Evolutionary conservation across 768 basidiomycete genomes (phyloP), one percentile per base, ranked within the genome.

Genomic region (Leucosporidium scottii): DNA sequence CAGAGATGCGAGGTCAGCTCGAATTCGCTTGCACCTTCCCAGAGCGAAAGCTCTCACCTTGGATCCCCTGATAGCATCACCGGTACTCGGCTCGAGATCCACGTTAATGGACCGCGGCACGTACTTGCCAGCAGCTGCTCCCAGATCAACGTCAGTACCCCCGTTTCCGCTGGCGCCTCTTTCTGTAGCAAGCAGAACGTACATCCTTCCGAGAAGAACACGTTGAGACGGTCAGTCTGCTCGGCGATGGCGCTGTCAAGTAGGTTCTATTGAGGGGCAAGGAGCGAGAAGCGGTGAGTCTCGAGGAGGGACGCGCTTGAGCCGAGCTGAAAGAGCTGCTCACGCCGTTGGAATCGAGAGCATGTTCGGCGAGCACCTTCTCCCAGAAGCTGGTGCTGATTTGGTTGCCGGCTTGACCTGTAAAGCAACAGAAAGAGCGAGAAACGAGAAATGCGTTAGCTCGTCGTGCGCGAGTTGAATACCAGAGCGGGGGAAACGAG

Each of bases 81-180:
- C 86, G 15, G 96, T 93, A 15, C 90, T 90, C 13, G 86, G 81
- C 78, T 97, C 93, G 54, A 97, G 81, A 81, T 98, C 93, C 70
- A 96, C 80, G 77, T 93, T 92, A 5, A 96, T 84, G 67, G 89
- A 90, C 36, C 93, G 84, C 17, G 93, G 93, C 9, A 98, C 90
- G 72, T 90, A 93, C 79, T 90, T 91, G 65, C n/a, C 55, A 20
- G 34, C 20, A 61, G 53, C 39, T 9, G 65, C 64, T 21, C 5
- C 5, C 39, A 44, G 10, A 15, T 15, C 8, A 17, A 44, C 39
- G 39, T 44, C 39, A 44, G 39, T 17, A 44, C 39, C 39, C 34
- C 39, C 39, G 39, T 44, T 44, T 44, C 39, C 39, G 39, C 6
- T 13, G 8, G 39, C 39, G 15, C 39, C 13, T 44, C 13, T 15